Evolutionary conservation across 805 yeast species (phyloP).

Genomic region (Spathaspora hagerdaliae): DNA sequence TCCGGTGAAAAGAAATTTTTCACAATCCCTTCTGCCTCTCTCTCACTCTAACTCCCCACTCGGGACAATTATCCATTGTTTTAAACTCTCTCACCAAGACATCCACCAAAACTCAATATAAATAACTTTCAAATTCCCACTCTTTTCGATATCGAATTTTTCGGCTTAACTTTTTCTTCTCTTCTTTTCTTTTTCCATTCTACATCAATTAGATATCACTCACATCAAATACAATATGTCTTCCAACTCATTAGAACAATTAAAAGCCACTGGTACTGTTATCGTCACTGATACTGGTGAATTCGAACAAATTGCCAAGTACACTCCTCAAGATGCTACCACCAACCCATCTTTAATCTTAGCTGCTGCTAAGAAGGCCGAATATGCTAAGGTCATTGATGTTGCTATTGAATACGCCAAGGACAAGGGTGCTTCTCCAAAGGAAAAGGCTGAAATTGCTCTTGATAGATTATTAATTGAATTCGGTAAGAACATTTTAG

Average conservation of each 20-base stretch:
- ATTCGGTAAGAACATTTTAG: slow-evolving; percentile 90
- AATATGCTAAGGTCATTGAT: slow-evolving; percentile 86
- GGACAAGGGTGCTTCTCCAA: slow-evolving; percentile 50
- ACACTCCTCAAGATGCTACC: slow-evolving; percentile 98
- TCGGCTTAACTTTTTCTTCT: background rate
- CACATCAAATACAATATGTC: slow-evolving; percentile 18
- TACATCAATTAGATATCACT: background rate
- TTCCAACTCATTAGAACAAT: slow-evolving; percentile 76
- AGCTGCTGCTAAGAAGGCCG: slow-evolving; percentile 90
- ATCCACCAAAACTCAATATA: too few species aligned
- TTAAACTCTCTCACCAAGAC: too few species aligned
- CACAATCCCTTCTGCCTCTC: too few species aligned
- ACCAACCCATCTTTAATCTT: slow-evolving; percentile 97
- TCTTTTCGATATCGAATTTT: background rate
- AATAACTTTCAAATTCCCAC: background rate
- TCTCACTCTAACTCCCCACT: too few species aligned
- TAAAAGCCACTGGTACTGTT: slow-evolving; percentile 91
- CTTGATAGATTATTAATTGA: slow-evolving; percentile 91
- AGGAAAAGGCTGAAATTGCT: slow-evolving; percentile 75
- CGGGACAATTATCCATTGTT: too few species aligned
- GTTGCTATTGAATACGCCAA: slow-evolving; percentile 81
- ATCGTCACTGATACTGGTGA: slow-evolving; percentile 99
- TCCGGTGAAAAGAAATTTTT: too few species aligned
- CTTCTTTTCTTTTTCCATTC: background rate
- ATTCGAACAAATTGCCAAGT: slow-evolving; percentile 95